Conservation (phyloP, 495 filamentous ascomycete species). For the Trichocladium uniseriatum region DNA sequence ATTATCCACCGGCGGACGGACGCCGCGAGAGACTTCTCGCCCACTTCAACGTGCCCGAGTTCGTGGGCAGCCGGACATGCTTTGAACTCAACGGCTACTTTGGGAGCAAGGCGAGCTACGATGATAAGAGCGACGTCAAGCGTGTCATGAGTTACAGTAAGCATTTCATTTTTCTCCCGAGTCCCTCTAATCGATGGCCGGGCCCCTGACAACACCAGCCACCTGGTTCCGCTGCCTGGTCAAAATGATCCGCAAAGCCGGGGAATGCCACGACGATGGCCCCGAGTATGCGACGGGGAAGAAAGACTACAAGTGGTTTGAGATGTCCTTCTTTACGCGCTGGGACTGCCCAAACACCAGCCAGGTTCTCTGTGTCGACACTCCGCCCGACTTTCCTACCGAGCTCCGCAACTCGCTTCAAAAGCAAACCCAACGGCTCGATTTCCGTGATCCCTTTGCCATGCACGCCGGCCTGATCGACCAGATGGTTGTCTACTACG, state of each 20-base stretch:
- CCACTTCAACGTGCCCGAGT: conserved; percentile 17
- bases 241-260: conserved; percentile 18
- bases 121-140: not conserved
- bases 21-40: conserved; percentile 11
- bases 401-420: not conserved
- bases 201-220: conserved; percentile 2
- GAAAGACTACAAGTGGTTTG: conserved; percentile 17
- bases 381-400: conserved; percentile 4
- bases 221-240: conserved; percentile 18
- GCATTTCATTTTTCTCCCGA: too few relatives aligned
- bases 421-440: not conserved
- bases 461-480: conserved; percentile 19
- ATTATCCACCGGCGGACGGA: conserved; percentile 7
- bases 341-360: conserved; percentile 9
- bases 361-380: conserved; percentile 16
- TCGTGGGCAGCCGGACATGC: conserved; percentile 16
- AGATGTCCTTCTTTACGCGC: conserved; percentile 18
- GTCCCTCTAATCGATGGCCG: too few relatives aligned
- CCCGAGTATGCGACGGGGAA: conserved; percentile 10
- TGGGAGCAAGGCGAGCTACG: conserved; percentile 10
- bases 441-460: conserved; percentile 14
- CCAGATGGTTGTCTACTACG: conserved; percentile 10
- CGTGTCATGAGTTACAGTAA: conserved; percentile 8
- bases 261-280: conserved; percentile 4
- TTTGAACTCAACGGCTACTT: conserved; percentile 22